These are phyloP conservation scores for Salix udensis DNA, from an alignment of 345 rosid species.

Conservation along the genomic window DNA sequence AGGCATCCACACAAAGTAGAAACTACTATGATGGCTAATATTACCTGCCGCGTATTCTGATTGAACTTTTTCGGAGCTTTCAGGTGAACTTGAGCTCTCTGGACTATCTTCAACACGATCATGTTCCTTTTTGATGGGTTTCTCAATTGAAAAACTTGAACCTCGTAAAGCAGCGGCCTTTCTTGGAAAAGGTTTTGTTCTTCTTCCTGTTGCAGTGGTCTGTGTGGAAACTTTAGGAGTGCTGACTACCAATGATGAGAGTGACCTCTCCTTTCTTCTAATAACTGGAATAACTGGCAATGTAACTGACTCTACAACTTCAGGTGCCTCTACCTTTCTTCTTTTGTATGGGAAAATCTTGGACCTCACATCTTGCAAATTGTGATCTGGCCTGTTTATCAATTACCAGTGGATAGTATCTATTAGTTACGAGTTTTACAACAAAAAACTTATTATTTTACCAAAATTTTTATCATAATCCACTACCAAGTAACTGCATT, in stretches of 20 bases:
- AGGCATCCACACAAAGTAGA: neutral
- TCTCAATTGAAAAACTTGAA: slow-evolving; percentile 33
- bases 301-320: slow-evolving; percentile 10
- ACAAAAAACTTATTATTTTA: neutral
- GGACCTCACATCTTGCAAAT: slow-evolving; percentile 30
- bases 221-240: slow-evolving; percentile 24
- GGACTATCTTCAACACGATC: slow-evolving; percentile 16
- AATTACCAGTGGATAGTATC: slow-evolving; percentile 4
- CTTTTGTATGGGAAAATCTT: slow-evolving; percentile 35
- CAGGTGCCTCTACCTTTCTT: slow-evolving; percentile 29
- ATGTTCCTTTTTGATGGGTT: slow-evolving; percentile 49
- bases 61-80: slow-evolving; percentile 10
- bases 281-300: slow-evolving; percentile 18
- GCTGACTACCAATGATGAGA: slow-evolving; percentile 32
- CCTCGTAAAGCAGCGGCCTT: slow-evolving; percentile 18
- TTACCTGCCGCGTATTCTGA: slow-evolving; percentile 21
- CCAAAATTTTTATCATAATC: slow-evolving; percentile 2
- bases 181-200: slow-evolving; percentile 25
- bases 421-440: neutral
- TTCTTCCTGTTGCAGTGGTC: slow-evolving; percentile 19
- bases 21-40: slow-evolving; percentile 2
- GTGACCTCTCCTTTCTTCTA: slow-evolving; percentile 30
- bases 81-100: slow-evolving; percentile 20
- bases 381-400: slow-evolving; percentile 32
- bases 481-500: neutral